These are phyloP conservation scores for Penicillium turbatum DNA, from an alignment of 495 filamentous ascomycete genomes.

Conservation along the genomic window DNA sequence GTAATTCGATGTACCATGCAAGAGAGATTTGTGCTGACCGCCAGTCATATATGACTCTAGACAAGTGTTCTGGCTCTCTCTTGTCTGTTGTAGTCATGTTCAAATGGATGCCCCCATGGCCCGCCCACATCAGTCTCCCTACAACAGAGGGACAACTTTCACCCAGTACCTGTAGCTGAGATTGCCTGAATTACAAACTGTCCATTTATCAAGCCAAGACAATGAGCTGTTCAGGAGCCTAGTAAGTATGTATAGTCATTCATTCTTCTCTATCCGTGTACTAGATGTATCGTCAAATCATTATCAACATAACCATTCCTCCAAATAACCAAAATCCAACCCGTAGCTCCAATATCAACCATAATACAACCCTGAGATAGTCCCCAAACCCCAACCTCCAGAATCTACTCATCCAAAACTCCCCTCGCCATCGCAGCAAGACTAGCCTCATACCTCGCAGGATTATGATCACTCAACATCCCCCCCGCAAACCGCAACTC, in stretches of 20 bases:
- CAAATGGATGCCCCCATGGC: neutral
- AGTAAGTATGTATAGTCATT: neutral
- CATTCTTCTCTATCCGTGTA: neutral
- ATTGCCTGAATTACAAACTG: neutral
- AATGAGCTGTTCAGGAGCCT: no score
- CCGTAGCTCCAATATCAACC: neutral
- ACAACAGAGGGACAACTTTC: neutral
- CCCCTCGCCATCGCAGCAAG: conserved; percentile 52
- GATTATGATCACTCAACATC: conserved; percentile 74
- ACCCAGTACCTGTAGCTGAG: neutral
- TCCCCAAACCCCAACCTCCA: neutral
- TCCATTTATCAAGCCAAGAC: no score
- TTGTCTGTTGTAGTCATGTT: no score
- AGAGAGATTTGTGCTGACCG: no score
- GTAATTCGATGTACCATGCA: no score
- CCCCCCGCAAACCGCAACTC: conserved; percentile 67
- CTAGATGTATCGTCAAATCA: neutral
- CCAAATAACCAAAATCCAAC: neutral
- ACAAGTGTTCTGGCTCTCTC: no score
- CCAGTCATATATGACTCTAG: no score
- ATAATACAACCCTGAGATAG: neutral
- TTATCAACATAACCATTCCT: neutral
- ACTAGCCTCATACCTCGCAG: conserved; percentile 66
- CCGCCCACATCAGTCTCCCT: neutral
- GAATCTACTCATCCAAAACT: conserved; percentile 43